Conservation (phyloP, 768 basidiomycete genomes). For the Leccinellum rugosiceps region DNA sequence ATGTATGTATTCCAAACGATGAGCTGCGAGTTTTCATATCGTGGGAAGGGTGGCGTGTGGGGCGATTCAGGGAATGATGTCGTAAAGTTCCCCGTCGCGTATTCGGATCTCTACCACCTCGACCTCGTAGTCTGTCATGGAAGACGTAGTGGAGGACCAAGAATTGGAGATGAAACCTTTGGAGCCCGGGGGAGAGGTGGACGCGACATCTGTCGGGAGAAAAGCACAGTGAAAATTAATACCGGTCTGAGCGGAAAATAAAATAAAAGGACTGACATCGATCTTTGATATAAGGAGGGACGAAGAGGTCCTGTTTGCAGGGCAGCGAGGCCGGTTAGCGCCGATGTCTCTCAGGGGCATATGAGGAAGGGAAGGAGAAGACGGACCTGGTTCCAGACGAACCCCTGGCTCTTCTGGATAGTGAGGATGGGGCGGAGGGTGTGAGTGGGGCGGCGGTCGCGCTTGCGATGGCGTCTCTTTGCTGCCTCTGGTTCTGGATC, state of each 20-base stretch:
- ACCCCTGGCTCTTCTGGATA: slow-evolving; percentile 83
- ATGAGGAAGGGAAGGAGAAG: neutral
- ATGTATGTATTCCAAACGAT: slow-evolving; percentile 13
- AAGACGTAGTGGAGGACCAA: slow-evolving; percentile 62
- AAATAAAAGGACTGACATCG: slow-evolving; percentile 59
- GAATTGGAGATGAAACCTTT: slow-evolving; percentile 64
- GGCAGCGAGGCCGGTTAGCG: neutral
- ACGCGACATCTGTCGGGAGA: slow-evolving; percentile 60
- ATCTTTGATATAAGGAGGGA: slow-evolving; percentile 88
- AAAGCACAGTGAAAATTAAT: neutral
- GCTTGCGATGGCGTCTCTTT: slow-evolving; percentile 47
- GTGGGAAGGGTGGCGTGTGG: neutral
- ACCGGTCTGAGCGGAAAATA: slow-evolving; percentile 9
- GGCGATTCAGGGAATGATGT: slow-evolving; percentile 58
- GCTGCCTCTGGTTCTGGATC: slow-evolving; percentile 58
- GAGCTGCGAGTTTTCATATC: slow-evolving; percentile 3
- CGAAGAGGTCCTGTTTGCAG: slow-evolving; percentile 68
- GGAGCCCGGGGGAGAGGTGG: slow-evolving; percentile 76
- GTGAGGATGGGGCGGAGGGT: slow-evolving; percentile 80
- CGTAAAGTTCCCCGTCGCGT: slow-evolving; percentile 70
- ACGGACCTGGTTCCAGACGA: slow-evolving; percentile 87
- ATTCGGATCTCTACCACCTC: slow-evolving; percentile 89
- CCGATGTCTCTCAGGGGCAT: neutral
- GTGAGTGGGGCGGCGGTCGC: slow-evolving; percentile 55
- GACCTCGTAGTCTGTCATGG: slow-evolving; percentile 73